Base-by-base conservation (phyloP, 352 stramenopile genomes). In the Pythium rhizo-oryzae region DNA sequence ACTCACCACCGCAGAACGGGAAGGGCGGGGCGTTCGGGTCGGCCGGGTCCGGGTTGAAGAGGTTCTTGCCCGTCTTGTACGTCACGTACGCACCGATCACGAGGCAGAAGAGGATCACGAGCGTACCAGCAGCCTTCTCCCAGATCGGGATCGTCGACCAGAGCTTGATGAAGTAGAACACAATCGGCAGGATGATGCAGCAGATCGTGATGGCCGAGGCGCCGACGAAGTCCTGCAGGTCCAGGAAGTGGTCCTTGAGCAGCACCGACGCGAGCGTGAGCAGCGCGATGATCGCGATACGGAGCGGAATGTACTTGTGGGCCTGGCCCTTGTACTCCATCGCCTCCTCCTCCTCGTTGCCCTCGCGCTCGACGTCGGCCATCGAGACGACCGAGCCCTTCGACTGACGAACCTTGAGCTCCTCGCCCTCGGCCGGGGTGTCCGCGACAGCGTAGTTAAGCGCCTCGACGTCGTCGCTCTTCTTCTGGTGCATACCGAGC, bases 151-250 rank as follows among this genome's bases (percentile, higher is more conserved):
- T 82, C 25, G 50, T 59, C 24, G 71, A 52, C 76, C 80, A 86
- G 54, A 84, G 77, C 50, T 81, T 74, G 69, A 86, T 89, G 12
- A 91, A 62, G 79, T 91, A 87, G 69, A 91, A n/a, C n/a, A n/a
- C n/a, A n/a, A n/a, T n/a, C n/a, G n/a, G n/a, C n/a, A n/a, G n/a
- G n/a, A n/a, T n/a, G 53, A 87, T 89, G 69, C 80, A 89, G 43
- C 71, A 76, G 51, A 85, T 76, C 18, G 80, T 76, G 33, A 84
- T 79, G 52, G 71, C 70, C 62, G 70, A 91, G 8, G 82, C 80
- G 37, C 82, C 82, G 25, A 89, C 74, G 49, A 89, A 91, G 60
- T 56, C 50, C 23, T 23, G 33, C 8, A 90, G 80, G 50, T 88
- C 82, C 18, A 82, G 61, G 37, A 90, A 87, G 51, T 86, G 76